Percentiles rank a stretch among this genome's conserved stretches.
Evolutionary conservation across 805 yeast species (phyloP).

Genomic region (Nakazawaea peltata): DNA sequence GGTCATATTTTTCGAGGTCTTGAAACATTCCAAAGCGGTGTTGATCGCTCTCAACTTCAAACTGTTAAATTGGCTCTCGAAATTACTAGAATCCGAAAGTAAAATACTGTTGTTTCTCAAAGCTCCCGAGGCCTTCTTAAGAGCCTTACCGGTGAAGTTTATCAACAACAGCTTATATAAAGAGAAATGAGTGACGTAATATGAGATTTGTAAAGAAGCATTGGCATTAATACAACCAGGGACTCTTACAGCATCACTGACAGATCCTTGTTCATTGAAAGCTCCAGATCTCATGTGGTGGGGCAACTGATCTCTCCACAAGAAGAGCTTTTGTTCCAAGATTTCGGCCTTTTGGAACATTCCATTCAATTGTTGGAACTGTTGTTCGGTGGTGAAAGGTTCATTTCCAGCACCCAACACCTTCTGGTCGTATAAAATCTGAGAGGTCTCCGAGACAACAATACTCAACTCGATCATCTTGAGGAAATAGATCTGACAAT

Average conservation of each 20-base stretch:
- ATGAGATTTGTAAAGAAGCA: slow-evolving; percentile 8
- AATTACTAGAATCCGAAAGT: not conserved
- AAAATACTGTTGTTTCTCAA: not conserved
- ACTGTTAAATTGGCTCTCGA: slow-evolving; percentile 7
- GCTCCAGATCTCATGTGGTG: not conserved
- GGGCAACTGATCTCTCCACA: slow-evolving; percentile 6
- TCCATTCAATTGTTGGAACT: not conserved
- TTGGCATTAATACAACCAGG: slow-evolving; percentile 8
- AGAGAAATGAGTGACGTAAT: slow-evolving; percentile 2
- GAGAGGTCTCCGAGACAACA: slow-evolving; percentile 5
- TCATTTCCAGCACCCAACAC: not conserved
- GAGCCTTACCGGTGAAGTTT: slow-evolving; percentile 2
- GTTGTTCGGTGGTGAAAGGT: too few species aligned
- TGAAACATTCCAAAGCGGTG: slow-evolving; percentile 5
- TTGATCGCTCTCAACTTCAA: slow-evolving; percentile 8
- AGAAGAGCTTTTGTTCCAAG: slow-evolving; percentile 1
- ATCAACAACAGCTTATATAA: slow-evolving; percentile 7
- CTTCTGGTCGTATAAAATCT: not conserved
- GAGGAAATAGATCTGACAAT: slow-evolving; percentile 5
- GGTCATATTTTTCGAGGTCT: slow-evolving; percentile 2
- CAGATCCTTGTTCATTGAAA: not conserved
- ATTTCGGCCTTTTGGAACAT: not conserved
- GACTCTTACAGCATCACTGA: not conserved
- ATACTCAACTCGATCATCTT: slow-evolving; percentile 8
- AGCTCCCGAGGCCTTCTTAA: not conserved